Evolutionary conservation across 1,139 yeast species (phyloP).

Genomic region (Ogataea hybrid): DNA sequence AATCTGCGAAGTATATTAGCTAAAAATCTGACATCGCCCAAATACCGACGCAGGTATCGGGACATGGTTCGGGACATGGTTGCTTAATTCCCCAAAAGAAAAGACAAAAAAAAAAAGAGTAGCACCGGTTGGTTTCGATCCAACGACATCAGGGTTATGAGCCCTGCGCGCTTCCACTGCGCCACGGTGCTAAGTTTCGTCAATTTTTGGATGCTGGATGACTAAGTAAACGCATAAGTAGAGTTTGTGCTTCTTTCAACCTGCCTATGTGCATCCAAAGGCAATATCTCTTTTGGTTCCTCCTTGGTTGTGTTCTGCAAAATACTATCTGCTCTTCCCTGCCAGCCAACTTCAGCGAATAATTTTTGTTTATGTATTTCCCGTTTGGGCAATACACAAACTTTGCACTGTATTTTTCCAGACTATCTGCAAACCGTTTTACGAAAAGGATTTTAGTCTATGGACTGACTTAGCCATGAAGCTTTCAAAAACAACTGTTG

Average conservation of each 20-base stretch:
- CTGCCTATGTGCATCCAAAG: no score
- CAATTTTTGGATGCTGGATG: neutral
- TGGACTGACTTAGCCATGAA: conserved; percentile 5
- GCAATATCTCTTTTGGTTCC: no score
- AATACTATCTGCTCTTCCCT: no score
- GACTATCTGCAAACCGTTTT: conserved; percentile 3
- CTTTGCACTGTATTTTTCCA: conserved; percentile 1
- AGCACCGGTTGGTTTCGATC: conserved; percentile 99
- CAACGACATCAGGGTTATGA: conserved; percentile 99
- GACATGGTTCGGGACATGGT: no score
- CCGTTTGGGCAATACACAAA: conserved; percentile 7
- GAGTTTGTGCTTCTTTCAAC: no score
- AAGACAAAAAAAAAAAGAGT: conserved; percentile 33
- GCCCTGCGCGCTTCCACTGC: conserved; percentile 99
- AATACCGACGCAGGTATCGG: no score
- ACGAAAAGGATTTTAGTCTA: no score
- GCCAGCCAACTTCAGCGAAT: no score
- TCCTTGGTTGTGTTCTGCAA: no score
- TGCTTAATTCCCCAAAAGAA: no score
- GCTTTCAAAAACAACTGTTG: neutral
- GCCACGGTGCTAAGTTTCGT: conserved; percentile 69
- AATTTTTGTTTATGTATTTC: conserved; percentile 11
- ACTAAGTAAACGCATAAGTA: neutral
- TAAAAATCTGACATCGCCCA: no score
- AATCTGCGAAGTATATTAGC: no score